Evolutionary conservation across 768 basidiomycete species (phyloP).

Genomic region (Kwoniella sp.): DNA sequence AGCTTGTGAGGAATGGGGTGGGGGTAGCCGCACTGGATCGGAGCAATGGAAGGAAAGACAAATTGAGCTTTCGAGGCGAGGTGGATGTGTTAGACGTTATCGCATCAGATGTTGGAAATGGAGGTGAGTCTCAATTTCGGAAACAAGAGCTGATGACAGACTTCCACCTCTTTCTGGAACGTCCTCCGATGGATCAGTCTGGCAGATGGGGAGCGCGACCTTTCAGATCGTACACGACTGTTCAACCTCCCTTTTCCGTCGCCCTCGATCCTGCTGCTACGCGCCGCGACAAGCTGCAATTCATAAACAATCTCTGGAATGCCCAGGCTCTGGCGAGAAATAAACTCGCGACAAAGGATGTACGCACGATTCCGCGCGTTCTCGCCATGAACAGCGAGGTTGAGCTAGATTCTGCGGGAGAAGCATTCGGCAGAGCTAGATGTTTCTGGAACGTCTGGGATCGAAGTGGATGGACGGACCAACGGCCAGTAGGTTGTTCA

Average conservation of each 20-base stretch:
- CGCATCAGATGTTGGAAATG: constrained; percentile 73
- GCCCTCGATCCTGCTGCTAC: constrained; percentile 69
- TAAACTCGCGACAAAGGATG: constrained; percentile 61
- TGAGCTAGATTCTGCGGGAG: constrained; percentile 51
- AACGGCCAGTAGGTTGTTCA: constrained; percentile 75
- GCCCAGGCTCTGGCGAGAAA: constrained; percentile 80
- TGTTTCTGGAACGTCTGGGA: constrained; percentile 91
- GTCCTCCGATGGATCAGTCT: constrained; percentile 74
- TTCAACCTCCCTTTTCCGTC: constrained; percentile 69
- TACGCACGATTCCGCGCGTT: constrained; percentile 21
- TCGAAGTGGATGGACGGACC: constrained; percentile 61
- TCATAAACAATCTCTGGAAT: constrained; percentile 84
- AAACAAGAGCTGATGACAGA: constrained; percentile 60
- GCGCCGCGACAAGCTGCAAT: constrained; percentile 72
- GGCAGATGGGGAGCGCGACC: constrained; percentile 87
- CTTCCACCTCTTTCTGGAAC: constrained; percentile 81
- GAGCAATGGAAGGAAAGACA: constrained; percentile 61
- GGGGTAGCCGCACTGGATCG: constrained; percentile 55
- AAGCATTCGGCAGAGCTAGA: constrained; percentile 57
- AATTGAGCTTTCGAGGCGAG: constrained; percentile 79
- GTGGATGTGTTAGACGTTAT: constrained; percentile 82
- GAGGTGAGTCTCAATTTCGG: constrained; percentile 62
- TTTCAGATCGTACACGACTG: constrained; percentile 75
- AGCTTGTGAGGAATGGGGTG: constrained; percentile 58
- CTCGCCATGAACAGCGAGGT: constrained; percentile 78